Percentiles rank a stretch among this genome's conserved stretches.
Conservation (phyloP, 345 rosid genomes). For the Ailanthus altissimus region DNA sequence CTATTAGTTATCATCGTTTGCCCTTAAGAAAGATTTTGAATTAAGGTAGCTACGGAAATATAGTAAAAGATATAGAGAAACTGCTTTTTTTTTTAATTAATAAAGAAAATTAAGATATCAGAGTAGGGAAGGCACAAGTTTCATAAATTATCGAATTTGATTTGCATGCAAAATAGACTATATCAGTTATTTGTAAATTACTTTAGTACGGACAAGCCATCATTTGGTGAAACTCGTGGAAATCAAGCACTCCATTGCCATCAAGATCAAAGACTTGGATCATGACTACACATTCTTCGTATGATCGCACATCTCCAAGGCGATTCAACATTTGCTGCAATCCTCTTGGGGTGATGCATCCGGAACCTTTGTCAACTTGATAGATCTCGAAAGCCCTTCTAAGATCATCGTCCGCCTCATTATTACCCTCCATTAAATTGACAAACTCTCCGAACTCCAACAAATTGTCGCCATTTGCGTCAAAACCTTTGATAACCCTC, state of each 20-base stretch:
- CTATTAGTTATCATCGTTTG: neutral
- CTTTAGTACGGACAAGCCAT: conserved; percentile 20
- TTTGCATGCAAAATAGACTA: too few species aligned
- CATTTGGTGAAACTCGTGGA: conserved; percentile 41
- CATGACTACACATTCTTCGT: conserved; percentile 35
- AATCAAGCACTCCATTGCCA: conserved; percentile 42
- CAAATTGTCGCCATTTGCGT: conserved; percentile 24
- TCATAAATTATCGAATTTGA: neutral
- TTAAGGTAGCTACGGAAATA: neutral
- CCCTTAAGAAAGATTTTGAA: neutral
- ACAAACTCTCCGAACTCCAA: conserved; percentile 33
- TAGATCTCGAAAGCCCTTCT: conserved; percentile 39
- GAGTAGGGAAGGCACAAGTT: neutral
- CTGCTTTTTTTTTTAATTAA: too few species aligned
- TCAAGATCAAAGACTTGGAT: conserved; percentile 36
- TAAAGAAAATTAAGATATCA: too few species aligned
- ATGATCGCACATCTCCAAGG: conserved; percentile 29
- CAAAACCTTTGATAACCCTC: conserved; percentile 26
- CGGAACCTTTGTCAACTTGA: conserved; percentile 24
- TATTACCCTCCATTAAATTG: conserved; percentile 15
- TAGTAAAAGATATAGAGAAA: neutral
- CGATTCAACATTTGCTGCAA: conserved; percentile 29
- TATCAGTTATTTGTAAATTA: too few species aligned
- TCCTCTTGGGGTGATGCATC: conserved; percentile 35
- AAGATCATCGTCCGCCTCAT: conserved; percentile 22